phyloP scores from a whole-genome alignment of 352 stramenopile species.

The Pythium grandisporangium region DNA sequence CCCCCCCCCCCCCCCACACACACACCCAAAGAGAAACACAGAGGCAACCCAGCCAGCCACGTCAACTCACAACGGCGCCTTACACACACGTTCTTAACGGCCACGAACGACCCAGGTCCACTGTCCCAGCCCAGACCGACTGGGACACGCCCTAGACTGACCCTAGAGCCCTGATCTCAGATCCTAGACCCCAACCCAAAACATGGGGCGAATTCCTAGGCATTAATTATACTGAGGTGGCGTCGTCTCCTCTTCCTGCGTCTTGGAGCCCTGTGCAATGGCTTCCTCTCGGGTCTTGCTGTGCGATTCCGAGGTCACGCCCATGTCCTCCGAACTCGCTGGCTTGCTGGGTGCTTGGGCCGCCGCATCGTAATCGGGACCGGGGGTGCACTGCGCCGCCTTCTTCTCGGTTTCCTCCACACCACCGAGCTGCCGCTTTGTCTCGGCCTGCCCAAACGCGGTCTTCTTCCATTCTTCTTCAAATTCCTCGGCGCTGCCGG shows the following conservation, averaged over 20 bases:
- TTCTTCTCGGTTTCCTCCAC: conserved; percentile 9
- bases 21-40: too few species aligned
- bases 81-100: too few species aligned
- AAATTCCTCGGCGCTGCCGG: conserved; percentile 37
- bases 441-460: conserved; percentile 35
- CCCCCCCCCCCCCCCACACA: too few species aligned
- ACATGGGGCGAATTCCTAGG: not conserved
- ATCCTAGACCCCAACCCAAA: too few species aligned
- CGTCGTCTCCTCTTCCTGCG: conserved; percentile 63
- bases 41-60: too few species aligned
- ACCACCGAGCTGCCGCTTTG: conserved; percentile 14
- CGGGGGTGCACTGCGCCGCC: conserved; percentile 6
- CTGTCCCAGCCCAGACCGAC: too few species aligned
- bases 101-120: too few species aligned
- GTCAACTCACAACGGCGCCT: too few species aligned
- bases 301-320: conserved; percentile 23
- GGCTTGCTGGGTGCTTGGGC: conserved; percentile 31
- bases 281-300: conserved; percentile 28
- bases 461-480: conserved; percentile 55
- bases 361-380: conserved; percentile 14
- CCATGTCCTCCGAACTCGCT: conserved; percentile 11
- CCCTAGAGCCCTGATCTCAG: too few species aligned
- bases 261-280: conserved; percentile 49
- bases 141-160: too few species aligned
- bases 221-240: conserved; percentile 19